These are phyloP conservation scores for Trichosanthes truncata DNA, from an alignment of 306 rosid genomes.

Conservation along the genomic window DNA sequence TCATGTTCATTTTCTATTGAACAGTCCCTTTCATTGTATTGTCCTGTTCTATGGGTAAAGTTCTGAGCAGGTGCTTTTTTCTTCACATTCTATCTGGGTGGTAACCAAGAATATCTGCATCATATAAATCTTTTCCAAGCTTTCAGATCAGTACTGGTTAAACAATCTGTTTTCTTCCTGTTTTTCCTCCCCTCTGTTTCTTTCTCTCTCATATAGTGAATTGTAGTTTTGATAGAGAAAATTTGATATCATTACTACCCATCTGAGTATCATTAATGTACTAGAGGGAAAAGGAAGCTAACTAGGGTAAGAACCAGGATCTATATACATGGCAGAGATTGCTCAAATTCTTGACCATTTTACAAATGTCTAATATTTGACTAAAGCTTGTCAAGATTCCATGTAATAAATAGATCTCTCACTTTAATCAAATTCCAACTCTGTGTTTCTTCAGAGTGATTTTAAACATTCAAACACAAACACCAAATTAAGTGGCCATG, in stretches of 20 bases:
- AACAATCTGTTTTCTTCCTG: slow-evolving; percentile 5
- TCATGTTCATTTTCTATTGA: slow-evolving; percentile 4
- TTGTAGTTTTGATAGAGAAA: background rate
- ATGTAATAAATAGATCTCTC: background rate
- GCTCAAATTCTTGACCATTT: background rate
- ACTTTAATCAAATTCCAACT: background rate
- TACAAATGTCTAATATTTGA: background rate
- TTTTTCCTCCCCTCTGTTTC: background rate
- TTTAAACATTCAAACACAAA: background rate
- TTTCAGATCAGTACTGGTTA: slow-evolving; percentile 8
- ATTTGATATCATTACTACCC: background rate
- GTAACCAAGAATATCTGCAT: background rate
- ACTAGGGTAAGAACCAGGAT: background rate
- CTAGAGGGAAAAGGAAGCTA: background rate
- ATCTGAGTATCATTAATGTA: background rate
- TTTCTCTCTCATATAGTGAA: background rate
- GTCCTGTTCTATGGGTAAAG: background rate
- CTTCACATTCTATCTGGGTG: slow-evolving; percentile 1
- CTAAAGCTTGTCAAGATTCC: background rate
- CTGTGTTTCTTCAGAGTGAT: background rate
- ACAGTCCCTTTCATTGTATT: slow-evolving; percentile 15
- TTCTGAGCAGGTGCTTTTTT: background rate
- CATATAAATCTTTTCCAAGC: background rate
- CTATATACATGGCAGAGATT: background rate
- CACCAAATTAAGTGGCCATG: background rate